Evolutionary conservation across 2,329 filamentous ascomycete genomes (phyloP).

Genomic region (Penicillium paneum): DNA sequence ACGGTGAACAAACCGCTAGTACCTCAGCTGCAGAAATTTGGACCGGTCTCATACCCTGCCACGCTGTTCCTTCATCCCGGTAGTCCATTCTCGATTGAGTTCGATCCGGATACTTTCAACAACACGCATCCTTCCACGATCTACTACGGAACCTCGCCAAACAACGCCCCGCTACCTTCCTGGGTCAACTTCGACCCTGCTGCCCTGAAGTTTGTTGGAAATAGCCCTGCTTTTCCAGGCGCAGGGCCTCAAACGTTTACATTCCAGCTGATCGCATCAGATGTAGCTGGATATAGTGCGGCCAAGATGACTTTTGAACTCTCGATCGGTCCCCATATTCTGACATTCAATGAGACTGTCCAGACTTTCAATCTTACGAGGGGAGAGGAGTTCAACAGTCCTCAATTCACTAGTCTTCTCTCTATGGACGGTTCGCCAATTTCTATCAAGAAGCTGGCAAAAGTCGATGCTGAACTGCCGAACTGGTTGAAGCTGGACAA

Average conservation of each 20-base stretch:
- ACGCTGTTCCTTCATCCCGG: constrained; percentile 41
- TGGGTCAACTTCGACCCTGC: constrained; percentile 74
- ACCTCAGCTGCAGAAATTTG: constrained; percentile 36
- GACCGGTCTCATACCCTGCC: constrained; percentile 38
- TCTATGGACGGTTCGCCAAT: constrained; percentile 57
- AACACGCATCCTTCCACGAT: constrained; percentile 52
- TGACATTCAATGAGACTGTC: constrained; percentile 60
- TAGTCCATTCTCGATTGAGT: constrained; percentile 62
- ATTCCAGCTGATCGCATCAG: constrained; percentile 72
- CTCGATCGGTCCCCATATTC: constrained; percentile 65
- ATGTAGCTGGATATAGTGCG: constrained; percentile 73
- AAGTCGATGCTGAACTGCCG: constrained; percentile 57
- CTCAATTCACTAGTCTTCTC: constrained; percentile 51
- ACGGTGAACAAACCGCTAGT: constrained; percentile 34
- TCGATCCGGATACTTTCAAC: constrained; percentile 68
- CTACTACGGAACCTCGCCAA: constrained; percentile 73
- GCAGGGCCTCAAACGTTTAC: constrained; percentile 69
- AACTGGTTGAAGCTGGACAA: constrained; percentile 68
- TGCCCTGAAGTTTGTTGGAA: constrained; percentile 66
- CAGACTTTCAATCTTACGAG: constrained; percentile 58
- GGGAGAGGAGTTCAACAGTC: constrained; percentile 53
- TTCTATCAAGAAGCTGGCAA: constrained; percentile 49
- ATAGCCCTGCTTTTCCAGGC: constrained; percentile 62
- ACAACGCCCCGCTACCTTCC: constrained; percentile 79
- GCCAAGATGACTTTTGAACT: constrained; percentile 66